Conservation (phyloP, 176 grass and related monocot species). For the Bonia amplexicaulis region DNA sequence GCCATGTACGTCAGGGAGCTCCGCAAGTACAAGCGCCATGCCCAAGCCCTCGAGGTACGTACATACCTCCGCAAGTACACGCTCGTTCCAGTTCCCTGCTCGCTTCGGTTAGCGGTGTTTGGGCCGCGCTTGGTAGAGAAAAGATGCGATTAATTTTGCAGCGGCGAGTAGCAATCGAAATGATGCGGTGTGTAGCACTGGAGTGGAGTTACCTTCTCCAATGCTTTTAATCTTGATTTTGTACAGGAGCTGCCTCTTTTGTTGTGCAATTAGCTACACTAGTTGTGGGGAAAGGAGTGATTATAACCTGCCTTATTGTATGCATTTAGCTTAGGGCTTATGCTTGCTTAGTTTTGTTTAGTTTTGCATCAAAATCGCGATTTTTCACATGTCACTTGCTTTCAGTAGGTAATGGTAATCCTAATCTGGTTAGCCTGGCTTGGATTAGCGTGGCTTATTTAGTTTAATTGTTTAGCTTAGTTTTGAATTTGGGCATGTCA, state of each 20-base stretch:
- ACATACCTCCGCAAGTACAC: not conserved
- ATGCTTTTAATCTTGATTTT: not conserved
- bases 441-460: not conserved
- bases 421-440: not conserved
- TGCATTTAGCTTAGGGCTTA: not conserved
- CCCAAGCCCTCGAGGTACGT: conserved; percentile 64
- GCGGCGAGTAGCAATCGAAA: not conserved
- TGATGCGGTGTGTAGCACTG: not conserved
- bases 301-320: not conserved
- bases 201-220: not conserved
- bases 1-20: conserved; percentile 55
- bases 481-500: not conserved
- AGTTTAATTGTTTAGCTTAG: not conserved
- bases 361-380: not conserved
- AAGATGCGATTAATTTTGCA: not conserved
- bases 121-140: not conserved
- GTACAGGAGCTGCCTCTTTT: not conserved
- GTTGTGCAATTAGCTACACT: not conserved
- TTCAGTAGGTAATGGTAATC: not conserved
- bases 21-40: conserved; percentile 57
- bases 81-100: not conserved
- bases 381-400: not conserved
- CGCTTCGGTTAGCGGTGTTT: not conserved
- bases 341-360: not conserved
- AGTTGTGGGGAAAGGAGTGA: not conserved